Evolutionary conservation across 768 basidiomycete genomes (phyloP).

Genomic region (Suillus clintonianus): DNA sequence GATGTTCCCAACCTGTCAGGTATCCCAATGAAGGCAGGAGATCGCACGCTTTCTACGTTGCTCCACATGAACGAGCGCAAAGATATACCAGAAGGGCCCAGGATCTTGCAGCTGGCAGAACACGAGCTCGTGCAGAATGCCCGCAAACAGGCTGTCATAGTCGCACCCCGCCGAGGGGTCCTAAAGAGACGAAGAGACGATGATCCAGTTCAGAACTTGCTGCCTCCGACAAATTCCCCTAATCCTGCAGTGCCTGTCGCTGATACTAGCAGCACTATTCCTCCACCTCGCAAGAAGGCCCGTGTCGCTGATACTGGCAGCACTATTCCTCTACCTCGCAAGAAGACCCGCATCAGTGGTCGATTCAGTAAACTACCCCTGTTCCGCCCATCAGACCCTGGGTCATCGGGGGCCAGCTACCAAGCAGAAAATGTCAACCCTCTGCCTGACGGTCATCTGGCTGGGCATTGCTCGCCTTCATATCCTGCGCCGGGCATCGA

Average conservation of each 20-base stretch:
- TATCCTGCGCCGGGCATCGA: conserved; percentile 9
- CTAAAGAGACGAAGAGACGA: conserved; percentile 30
- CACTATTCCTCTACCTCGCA: conserved; percentile 12
- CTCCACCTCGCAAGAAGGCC: conserved; percentile 20
- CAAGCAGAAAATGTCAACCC: neutral
- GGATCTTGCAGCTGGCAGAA: conserved; percentile 23
- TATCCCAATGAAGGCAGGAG: conserved; percentile 7
- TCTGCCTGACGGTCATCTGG: neutral
- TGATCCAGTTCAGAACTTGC: conserved; percentile 2
- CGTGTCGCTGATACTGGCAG: neutral
- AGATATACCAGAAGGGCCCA: conserved; percentile 17
- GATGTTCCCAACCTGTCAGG: conserved; percentile 9
- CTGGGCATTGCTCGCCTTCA: neutral
- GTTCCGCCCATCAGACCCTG: neutral
- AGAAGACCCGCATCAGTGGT: too few species aligned
- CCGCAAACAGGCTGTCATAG: conserved; percentile 29
- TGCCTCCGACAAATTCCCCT: conserved; percentile 3
- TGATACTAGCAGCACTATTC: neutral
- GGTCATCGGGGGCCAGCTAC: neutral
- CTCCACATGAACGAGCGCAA: conserved; percentile 6
- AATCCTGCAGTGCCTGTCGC: conserved; percentile 5
- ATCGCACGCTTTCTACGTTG: conserved; percentile 2
- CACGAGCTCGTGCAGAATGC: conserved; percentile 24
- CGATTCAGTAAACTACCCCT: too few species aligned
- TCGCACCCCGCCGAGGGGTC: conserved; percentile 26